A percentile compares a stretch with the other conserved stretches of the same genome.
Conservation (phyloP, 208 protist species). For the Acanthamoeba royreba region DNA sequence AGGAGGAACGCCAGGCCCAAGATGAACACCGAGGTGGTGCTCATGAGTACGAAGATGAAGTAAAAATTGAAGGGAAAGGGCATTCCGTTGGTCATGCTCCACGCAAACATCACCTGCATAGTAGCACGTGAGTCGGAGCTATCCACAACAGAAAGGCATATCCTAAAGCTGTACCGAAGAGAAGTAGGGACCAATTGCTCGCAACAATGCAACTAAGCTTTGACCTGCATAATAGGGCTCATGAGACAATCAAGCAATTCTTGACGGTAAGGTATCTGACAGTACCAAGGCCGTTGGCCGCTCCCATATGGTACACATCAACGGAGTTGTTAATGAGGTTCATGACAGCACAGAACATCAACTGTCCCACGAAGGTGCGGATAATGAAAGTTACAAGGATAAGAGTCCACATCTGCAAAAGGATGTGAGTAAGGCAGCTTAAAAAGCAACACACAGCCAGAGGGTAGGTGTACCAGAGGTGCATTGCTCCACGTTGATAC, state of each 20-base stretch:
- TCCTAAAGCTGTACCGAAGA: not conserved
- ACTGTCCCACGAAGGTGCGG: not conserved
- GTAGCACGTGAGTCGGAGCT: not conserved
- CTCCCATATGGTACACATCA: not conserved
- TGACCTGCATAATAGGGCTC: not conserved
- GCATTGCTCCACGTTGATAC: not conserved
- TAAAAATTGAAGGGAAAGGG: not conserved
- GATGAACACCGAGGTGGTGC: not conserved
- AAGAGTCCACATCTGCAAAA: not conserved
- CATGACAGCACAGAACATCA: not conserved
- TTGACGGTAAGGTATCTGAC: too few species aligned
- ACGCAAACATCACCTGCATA: not conserved
- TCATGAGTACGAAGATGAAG: not conserved
- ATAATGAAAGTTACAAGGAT: not conserved
- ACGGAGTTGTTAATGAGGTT: constrained; percentile 1
- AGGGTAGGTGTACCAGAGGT: too few species aligned
- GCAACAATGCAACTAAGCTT: not conserved
- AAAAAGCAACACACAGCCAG: not conserved
- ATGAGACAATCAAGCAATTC: too few species aligned
- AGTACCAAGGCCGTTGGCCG: not conserved
- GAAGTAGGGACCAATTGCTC: not conserved
- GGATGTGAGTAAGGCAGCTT: too few species aligned
- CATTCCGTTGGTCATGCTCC: not conserved
- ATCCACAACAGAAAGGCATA: not conserved
- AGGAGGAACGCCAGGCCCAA: not conserved